Base-by-base conservation (phyloP, 2,329 filamentous ascomycete genomes). In the Botrytis galanthina region DNA sequence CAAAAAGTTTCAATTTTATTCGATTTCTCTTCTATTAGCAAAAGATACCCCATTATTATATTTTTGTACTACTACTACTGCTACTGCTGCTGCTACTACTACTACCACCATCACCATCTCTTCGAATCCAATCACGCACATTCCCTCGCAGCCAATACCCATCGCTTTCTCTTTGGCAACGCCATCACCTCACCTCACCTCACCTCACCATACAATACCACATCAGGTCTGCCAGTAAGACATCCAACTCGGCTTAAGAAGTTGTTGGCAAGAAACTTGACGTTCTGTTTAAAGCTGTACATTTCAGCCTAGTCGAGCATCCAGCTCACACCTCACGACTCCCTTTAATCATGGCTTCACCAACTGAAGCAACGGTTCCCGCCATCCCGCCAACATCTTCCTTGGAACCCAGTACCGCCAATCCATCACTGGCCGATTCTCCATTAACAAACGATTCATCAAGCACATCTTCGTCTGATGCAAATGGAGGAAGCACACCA, bases 391-490 rank as follows among this genome's bases (percentile, higher is more conserved):
- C 44, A 67, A 48, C 37, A 26, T n/a, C 70, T 32, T 44, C 62
- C 7, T 44, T 61, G 37, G 70, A 72, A 68, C 51, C 62, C 37
- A 67, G 32, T 46, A 59, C 70, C 37, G 54, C 48, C n/a, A 72
- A 68, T 66, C 35, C 70, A 46, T 59, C 70, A 37, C 70, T 66
- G 37, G 70, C 37, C 12, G 70, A 72, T 7, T 72, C 48, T 44
- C 48, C 70, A 46, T 59, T 59, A 48, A 68, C 48, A 42, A 60
- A 35, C 22, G 39, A 57, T 60, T 72, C 70, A 68, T 54, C 64
- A 48, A 72, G 70, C 22, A 72, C 70, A 48, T 72, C 70, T 68
- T 72, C 70, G 5, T 72, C 70, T 7, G 70, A 72, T 39, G 70
- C 57, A 67, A 68, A 66, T 48, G 70, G 70, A 46, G 70, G 70